phyloP scores from a whole-genome alignment of 352 stramenopile species.

The Aphanomyces astaci region DNA sequence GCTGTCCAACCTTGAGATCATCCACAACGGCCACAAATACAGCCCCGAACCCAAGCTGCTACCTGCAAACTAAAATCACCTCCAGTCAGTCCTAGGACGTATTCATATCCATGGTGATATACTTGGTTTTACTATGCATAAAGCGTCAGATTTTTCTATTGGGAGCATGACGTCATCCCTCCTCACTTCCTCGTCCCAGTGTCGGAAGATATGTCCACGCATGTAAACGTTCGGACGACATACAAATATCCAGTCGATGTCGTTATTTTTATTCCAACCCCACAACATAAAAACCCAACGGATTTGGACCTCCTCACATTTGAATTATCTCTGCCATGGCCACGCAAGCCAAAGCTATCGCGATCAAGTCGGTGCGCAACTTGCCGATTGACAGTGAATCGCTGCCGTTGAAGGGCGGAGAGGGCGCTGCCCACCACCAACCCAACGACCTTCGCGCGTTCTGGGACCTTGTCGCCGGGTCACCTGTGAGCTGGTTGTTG shows the following conservation, averaged over 20 bases:
- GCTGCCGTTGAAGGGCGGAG: constrained; percentile 16
- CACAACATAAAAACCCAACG: background rate
- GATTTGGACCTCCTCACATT: background rate
- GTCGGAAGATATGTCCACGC: background rate
- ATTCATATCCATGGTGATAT: background rate
- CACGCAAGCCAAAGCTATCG: constrained; percentile 6
- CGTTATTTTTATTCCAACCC: background rate
- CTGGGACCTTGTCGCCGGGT: constrained; percentile 36
- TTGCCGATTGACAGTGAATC: background rate
- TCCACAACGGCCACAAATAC: too few species aligned
- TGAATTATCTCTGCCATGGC: constrained; percentile 5
- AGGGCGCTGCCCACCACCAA: constrained; percentile 26
- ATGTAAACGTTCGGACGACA: background rate
- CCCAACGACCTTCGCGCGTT: constrained; percentile 32
- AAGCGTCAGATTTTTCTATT: background rate
- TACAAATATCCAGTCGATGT: constrained; percentile 8
- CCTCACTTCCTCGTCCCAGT: background rate
- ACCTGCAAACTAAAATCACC: too few species aligned
- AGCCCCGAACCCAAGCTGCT: too few species aligned
- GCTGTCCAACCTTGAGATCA: too few species aligned
- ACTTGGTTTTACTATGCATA: too few species aligned
- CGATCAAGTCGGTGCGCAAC: background rate
- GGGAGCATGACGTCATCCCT: background rate
- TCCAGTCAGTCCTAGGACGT: too few species aligned
- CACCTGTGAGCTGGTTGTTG: constrained; percentile 63